A percentile compares a stretch with the other conserved stretches of the same genome.
phyloP scores from a whole-genome alignment of 1,139 yeast species.

The Debaryomyces sp. region DNA sequence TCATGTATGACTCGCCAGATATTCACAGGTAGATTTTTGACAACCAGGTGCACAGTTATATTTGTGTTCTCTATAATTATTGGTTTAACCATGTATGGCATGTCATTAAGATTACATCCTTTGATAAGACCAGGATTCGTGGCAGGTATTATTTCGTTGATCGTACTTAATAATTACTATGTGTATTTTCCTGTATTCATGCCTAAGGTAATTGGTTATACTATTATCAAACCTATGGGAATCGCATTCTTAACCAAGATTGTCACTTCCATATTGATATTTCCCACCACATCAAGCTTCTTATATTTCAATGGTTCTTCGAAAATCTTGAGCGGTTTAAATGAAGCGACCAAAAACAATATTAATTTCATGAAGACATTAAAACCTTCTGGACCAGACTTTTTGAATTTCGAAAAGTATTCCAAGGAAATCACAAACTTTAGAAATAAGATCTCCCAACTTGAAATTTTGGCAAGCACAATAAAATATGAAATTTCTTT shows the following conservation, averaged over 20 bases:
- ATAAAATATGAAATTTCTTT: conserved; percentile 28
- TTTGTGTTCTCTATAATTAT: conserved; percentile 28
- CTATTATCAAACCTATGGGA: conserved; percentile 29
- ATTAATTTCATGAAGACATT: conserved; percentile 26
- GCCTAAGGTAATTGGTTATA: conserved; percentile 23
- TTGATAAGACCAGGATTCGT: conserved; percentile 25
- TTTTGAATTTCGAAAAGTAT: conserved; percentile 25
- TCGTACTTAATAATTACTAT: conserved; percentile 29
- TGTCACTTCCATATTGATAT: conserved; percentile 23
- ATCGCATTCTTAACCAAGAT: conserved; percentile 25
- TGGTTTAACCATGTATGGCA: conserved; percentile 29
- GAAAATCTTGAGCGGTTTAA: conserved; percentile 19
- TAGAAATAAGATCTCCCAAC: conserved; percentile 22
- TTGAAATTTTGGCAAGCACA: conserved; percentile 26
- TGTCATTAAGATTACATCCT: conserved; percentile 23
- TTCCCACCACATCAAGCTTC: conserved; percentile 35
- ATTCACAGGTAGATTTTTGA: conserved; percentile 33
- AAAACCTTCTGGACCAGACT: conserved; percentile 32
- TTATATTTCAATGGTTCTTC: conserved; percentile 23
- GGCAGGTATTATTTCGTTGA: conserved; percentile 24
- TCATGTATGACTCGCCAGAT: conserved; percentile 25
- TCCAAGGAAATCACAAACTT: conserved; percentile 22
- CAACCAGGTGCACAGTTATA: conserved; percentile 26
- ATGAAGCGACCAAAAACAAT: conserved; percentile 23
- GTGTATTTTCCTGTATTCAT: conserved; percentile 31